Conservation (phyloP, 2,329 filamentous ascomycete genomes). For the Coniella vitis region DNA sequence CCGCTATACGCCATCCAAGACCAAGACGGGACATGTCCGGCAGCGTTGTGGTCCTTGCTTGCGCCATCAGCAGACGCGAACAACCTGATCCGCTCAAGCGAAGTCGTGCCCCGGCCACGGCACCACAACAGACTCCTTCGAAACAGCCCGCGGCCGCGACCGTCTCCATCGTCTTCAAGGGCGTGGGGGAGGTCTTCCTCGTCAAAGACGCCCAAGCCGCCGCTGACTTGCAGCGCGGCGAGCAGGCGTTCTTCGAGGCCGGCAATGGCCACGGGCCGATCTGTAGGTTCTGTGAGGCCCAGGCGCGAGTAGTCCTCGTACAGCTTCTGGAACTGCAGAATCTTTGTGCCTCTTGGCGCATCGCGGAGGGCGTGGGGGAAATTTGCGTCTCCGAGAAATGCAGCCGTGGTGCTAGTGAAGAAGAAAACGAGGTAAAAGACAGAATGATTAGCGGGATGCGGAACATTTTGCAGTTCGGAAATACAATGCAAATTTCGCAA, state of each 20-base stretch:
- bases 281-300: conserved; percentile 14
- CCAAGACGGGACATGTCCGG: conserved; percentile 28
- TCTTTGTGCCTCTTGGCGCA: conserved; percentile 15
- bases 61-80: background rate
- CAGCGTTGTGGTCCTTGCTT: too few relatives aligned
- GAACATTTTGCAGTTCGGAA: background rate
- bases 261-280: conserved; percentile 25
- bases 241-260: conserved; percentile 25
- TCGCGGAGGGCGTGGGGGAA: conserved; percentile 18
- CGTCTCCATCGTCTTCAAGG: too few relatives aligned
- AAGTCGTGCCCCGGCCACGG: conserved; percentile 12
- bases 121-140: conserved; percentile 24
- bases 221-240: conserved; percentile 18
- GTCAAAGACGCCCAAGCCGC: conserved; percentile 27
- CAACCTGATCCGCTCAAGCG: conserved; percentile 4
- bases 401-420: conserved; percentile 7
- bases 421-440: background rate
- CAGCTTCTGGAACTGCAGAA: conserved; percentile 18
- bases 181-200: background rate
- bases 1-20: conserved; percentile 31
- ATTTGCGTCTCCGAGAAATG: conserved; percentile 23
- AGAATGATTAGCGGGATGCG: background rate
- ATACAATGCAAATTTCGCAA: too few relatives aligned
- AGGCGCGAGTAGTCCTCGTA: conserved; percentile 26
- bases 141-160: too few relatives aligned